Percentiles rank a stretch among this genome's conserved stretches.
These are phyloP conservation scores for Diaporthe citri DNA, from an alignment of 2,329 filamentous ascomycete species.

Conservation along the genomic window DNA sequence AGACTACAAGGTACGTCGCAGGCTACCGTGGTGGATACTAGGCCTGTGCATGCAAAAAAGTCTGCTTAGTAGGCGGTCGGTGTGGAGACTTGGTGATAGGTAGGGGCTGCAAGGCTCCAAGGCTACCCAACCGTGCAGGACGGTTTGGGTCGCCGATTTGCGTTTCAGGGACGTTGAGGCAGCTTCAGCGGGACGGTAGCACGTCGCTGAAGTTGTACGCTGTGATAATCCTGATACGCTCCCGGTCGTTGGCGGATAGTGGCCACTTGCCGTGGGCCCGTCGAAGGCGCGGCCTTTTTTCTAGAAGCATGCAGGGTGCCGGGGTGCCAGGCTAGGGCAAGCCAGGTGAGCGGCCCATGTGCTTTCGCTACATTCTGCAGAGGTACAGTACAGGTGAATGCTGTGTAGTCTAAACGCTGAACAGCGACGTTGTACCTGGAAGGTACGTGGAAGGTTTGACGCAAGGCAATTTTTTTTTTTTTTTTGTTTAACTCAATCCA, in stretches of 20 bases:
- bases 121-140: background rate
- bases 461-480: background rate
- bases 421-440: background rate
- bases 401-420: background rate
- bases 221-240: background rate
- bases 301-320: conserved; percentile 12
- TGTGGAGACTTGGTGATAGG: background rate
- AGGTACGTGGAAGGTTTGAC: background rate
- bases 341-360: background rate
- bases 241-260: conserved; percentile 3
- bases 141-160: too few relatives aligned
- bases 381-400: background rate
- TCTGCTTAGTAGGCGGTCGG: too few relatives aligned
- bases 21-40: background rate
- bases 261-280: conserved; percentile 13
- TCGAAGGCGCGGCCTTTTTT: background rate
- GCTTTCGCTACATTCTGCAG: background rate
- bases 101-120: background rate
- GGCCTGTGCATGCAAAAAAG: background rate
- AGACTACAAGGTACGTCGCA: background rate
- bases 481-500: background rate
- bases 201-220: background rate
- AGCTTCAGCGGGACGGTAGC: background rate
- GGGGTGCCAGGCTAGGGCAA: background rate
- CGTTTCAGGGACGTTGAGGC: conserved; percentile 3